Conservation (phyloP, 768 basidiomycete species). For the Asterophora lycoperdoides region DNA sequence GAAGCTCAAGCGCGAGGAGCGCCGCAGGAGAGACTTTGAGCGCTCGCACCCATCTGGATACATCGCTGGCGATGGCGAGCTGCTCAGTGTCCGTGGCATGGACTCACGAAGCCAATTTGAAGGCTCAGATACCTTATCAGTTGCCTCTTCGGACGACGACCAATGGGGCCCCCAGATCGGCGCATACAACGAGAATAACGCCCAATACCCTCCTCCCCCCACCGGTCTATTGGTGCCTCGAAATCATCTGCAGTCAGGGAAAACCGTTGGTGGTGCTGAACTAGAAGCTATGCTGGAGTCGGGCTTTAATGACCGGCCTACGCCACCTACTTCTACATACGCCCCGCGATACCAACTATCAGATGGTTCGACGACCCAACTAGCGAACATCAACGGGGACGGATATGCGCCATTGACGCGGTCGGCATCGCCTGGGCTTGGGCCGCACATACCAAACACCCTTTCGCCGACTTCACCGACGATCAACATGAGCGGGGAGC, state of each 20-base stretch:
- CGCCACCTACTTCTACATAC: slow-evolving; percentile 42
- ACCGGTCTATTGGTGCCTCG: slow-evolving; percentile 54
- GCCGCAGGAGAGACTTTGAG: slow-evolving; percentile 77
- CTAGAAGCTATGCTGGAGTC: slow-evolving; percentile 89
- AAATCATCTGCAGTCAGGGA: slow-evolving; percentile 34
- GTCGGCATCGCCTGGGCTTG: slow-evolving; percentile 41
- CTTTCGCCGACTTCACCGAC: slow-evolving; percentile 40
- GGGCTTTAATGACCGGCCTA: slow-evolving; percentile 77
- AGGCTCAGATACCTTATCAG: slow-evolving; percentile 75
- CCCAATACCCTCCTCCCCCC: slow-evolving; percentile 81
- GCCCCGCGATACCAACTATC: slow-evolving; percentile 60
- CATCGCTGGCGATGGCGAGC: slow-evolving; percentile 55
- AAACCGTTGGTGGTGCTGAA: slow-evolving; percentile 65
- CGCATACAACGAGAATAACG: slow-evolving; percentile 84
- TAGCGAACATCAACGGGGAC: slow-evolving; percentile 40
- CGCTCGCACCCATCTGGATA: slow-evolving; percentile 70
- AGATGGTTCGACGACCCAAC: slow-evolving; percentile 46
- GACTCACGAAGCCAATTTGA: slow-evolving; percentile 65
- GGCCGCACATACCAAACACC: slow-evolving; percentile 26
- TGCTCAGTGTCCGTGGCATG: slow-evolving; percentile 47
- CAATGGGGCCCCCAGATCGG: slow-evolving; percentile 96
- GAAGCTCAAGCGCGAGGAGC: slow-evolving; percentile 84
- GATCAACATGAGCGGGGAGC: slow-evolving; percentile 22
- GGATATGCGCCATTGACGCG: slow-evolving; percentile 55
- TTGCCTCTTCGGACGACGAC: slow-evolving; percentile 88